Evolutionary conservation across 768 basidiomycete genomes (phyloP).

Genomic region (Suillus variegatus): DNA sequence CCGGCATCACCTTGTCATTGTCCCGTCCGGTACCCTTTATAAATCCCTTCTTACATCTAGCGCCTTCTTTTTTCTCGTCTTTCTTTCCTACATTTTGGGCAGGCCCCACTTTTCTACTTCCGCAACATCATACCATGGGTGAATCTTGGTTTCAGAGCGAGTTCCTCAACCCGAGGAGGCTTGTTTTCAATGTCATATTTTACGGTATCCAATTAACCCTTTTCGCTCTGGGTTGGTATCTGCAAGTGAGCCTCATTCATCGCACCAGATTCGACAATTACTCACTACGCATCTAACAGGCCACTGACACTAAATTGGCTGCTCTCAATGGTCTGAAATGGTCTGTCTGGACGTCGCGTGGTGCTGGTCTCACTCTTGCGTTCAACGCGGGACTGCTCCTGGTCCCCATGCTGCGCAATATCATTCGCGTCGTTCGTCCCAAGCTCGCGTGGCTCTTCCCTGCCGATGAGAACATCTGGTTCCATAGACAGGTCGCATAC

Average conservation of each 20-base stretch:
- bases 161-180: constrained; percentile 61
- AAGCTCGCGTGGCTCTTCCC: constrained; percentile 82
- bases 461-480: constrained; percentile 95
- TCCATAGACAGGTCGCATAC: constrained; percentile 93
- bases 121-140: constrained; percentile 45
- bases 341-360: constrained; percentile 90
- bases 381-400: constrained; percentile 86
- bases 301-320: constrained; percentile 59
- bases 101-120: constrained; percentile 6
- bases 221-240: constrained; percentile 89
- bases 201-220: constrained; percentile 74
- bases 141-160: constrained; percentile 76
- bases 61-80: constrained; percentile 2
- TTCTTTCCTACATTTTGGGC: constrained; percentile 3
- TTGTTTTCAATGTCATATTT: constrained; percentile 76
- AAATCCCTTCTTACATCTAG: background rate
- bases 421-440: constrained; percentile 83
- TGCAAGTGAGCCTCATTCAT: constrained; percentile 53
- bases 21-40: background rate
- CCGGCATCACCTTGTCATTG: constrained; percentile 4
- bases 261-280: background rate
- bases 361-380: constrained; percentile 89
- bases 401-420: constrained; percentile 86
- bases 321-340: constrained; percentile 78
- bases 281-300: constrained; percentile 38